Evolutionary conservation across 1,139 yeast species (phyloP).

Genomic region (Pichia cactophila): DNA sequence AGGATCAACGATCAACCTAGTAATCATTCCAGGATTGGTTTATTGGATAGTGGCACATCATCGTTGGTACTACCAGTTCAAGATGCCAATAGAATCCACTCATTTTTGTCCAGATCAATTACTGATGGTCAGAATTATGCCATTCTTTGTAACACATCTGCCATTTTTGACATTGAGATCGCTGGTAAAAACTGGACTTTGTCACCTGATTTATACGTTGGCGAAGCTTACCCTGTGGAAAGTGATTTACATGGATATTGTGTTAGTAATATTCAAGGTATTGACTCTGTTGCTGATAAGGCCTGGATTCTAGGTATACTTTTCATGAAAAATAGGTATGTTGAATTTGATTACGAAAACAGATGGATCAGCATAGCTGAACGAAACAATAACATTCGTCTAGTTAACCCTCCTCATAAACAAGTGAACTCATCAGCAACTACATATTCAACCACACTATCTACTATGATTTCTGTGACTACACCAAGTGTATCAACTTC

Average conservation of each 20-base stretch:
- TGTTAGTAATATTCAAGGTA: slow-evolving; percentile 61
- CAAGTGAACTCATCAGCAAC: not conserved
- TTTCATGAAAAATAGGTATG: slow-evolving; percentile 49
- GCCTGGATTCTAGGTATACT: slow-evolving; percentile 54
- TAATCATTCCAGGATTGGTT: slow-evolving; percentile 34
- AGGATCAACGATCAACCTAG: slow-evolving; percentile 16
- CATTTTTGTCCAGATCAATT: slow-evolving; percentile 40
- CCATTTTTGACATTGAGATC: slow-evolving; percentile 34
- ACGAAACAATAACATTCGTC: slow-evolving; percentile 19
- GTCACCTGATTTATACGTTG: slow-evolving; percentile 41
- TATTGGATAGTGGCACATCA: slow-evolving; percentile 64
- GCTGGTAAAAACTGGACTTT: slow-evolving; percentile 40
- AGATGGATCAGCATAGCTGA: slow-evolving; percentile 47
- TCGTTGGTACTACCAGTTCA: slow-evolving; percentile 48
- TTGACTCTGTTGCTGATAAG: slow-evolving; percentile 28
- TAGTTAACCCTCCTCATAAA: slow-evolving; percentile 12
- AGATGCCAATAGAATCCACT: slow-evolving; percentile 49
- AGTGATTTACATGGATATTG: slow-evolving; percentile 42
- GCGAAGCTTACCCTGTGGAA: slow-evolving; percentile 34
- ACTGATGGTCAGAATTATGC: slow-evolving; percentile 57
- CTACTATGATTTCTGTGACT: slow-evolving; percentile 2
- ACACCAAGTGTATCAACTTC: slow-evolving; percentile 2
- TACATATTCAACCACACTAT: not conserved
- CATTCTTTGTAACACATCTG: slow-evolving; percentile 45
- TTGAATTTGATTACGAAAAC: slow-evolving; percentile 50